Conservation (phyloP, 2,329 filamentous ascomycete genomes). For the Pseudogymnoascus sp. region DNA sequence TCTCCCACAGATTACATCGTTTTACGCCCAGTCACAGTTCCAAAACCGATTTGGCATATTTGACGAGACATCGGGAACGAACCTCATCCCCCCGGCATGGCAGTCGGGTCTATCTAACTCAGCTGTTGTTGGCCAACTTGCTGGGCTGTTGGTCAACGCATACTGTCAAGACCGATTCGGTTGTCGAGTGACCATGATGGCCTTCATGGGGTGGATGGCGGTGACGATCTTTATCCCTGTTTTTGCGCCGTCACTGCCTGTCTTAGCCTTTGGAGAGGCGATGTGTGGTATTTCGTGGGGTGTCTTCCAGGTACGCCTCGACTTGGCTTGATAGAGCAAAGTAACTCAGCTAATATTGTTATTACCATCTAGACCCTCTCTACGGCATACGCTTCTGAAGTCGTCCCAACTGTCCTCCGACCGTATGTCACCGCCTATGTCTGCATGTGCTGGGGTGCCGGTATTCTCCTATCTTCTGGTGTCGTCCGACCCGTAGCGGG, state of each 20-base stretch:
- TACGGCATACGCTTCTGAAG: constrained; percentile 21
- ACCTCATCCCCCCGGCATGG: constrained; percentile 1
- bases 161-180: constrained; percentile 26
- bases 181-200: constrained; percentile 24
- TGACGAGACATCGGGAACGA: constrained; percentile 4
- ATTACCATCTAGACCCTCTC: constrained; percentile 11
- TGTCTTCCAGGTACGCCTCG: constrained; percentile 15
- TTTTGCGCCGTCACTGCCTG: constrained; percentile 11
- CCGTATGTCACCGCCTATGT: constrained; percentile 24
- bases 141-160: constrained; percentile 25
- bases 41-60: constrained; percentile 10
- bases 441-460: constrained; percentile 24
- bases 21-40: constrained; percentile 13
- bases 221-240: constrained; percentile 11
- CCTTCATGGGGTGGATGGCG: constrained; percentile 15
- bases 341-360: not conserved
- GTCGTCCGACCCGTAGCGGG: constrained; percentile 20
- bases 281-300: constrained; percentile 16
- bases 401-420: constrained; percentile 22
- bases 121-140: constrained; percentile 20
- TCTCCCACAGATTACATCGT: constrained; percentile 15
- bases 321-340: not conserved
- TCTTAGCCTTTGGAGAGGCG: constrained; percentile 12
- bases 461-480: constrained; percentile 22
- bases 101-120: constrained; percentile 15